Conservation (phyloP, 805 yeast species). For the Metschnikowia continentalis region DNA sequence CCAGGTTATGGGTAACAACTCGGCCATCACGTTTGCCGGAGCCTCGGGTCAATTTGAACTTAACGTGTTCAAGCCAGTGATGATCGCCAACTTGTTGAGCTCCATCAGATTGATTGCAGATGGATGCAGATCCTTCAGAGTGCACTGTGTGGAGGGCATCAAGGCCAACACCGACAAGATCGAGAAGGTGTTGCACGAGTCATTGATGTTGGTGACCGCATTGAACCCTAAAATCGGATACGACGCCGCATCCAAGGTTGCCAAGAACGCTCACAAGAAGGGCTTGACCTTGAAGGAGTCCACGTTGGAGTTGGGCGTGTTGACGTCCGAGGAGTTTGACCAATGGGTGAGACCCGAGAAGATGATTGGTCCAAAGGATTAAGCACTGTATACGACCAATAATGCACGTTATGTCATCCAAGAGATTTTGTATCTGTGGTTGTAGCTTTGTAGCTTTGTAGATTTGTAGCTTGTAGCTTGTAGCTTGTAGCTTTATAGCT, state of each 20-base stretch:
- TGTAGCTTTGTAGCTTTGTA: too few relatives aligned
- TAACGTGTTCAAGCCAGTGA: conserved; percentile 95
- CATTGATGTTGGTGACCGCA: conserved; percentile 97
- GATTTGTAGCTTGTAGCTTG: not conserved
- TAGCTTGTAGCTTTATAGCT: not conserved
- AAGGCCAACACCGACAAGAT: conserved; percentile 85
- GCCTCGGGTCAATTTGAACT: conserved; percentile 98
- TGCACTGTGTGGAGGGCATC: conserved; percentile 93
- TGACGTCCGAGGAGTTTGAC: conserved; percentile 83
- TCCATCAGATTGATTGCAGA: conserved; percentile 88
- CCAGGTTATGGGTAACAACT: conserved; percentile 95
- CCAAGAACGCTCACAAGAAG: conserved; percentile 98
- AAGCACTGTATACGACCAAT: conserved; percentile 3
- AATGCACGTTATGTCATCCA: too few relatives aligned
- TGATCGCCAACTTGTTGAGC: conserved; percentile 85
- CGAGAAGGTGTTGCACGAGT: conserved; percentile 82
- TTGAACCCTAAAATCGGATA: conserved; percentile 98
- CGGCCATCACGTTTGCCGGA: conserved; percentile 94
- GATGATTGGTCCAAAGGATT: conserved; percentile 90
- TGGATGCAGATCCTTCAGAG: conserved; percentile 84
- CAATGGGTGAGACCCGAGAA: conserved; percentile 97
- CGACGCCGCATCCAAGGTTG: conserved; percentile 95
- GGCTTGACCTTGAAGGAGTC: conserved; percentile 93
- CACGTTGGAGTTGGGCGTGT: conserved; percentile 85
- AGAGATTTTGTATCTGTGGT: too few relatives aligned